Percentiles rank a stretch among this genome's conserved stretches.
Evolutionary conservation across 768 basidiomycete species (phyloP).

Genomic region (Pholiota conissans): DNA sequence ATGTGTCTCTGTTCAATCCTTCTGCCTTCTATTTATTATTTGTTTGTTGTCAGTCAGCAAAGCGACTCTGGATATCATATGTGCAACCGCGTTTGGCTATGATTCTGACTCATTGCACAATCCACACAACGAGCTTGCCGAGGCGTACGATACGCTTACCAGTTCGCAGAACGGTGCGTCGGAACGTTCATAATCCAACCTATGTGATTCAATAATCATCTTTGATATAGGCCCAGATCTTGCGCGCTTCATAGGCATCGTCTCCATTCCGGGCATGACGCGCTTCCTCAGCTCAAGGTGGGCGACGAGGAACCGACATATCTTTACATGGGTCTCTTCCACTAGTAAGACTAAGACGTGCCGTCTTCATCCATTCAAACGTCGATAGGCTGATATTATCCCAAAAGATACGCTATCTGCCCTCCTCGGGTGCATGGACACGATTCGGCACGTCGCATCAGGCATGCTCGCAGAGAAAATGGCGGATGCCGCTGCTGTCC

Average conservation of each 20-base stretch:
- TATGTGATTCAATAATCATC: background rate
- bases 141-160: slow-evolving; percentile 44
- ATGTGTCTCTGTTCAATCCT: slow-evolving; percentile 16
- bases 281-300: slow-evolving; percentile 31
- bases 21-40: background rate
- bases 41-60: slow-evolving; percentile 40
- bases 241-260: slow-evolving; percentile 33
- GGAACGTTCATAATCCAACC: no score
- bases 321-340: background rate
- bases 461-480: slow-evolving; percentile 43
- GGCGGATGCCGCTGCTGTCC: slow-evolving; percentile 23
- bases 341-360: slow-evolving; percentile 4
- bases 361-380: background rate
- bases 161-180: slow-evolving; percentile 36
- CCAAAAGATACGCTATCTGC: slow-evolving; percentile 13
- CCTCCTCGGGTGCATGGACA: slow-evolving; percentile 39
- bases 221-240: slow-evolving; percentile 28
- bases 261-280: slow-evolving; percentile 36
- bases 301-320: slow-evolving; percentile 33
- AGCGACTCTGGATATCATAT: slow-evolving; percentile 54
- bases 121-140: slow-evolving; percentile 46
- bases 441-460: slow-evolving; percentile 40
- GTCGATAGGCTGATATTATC: no score
- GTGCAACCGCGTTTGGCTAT: slow-evolving; percentile 51
- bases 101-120: slow-evolving; percentile 43